Conservation (phyloP, 768 basidiomycete genomes). For the Mycena chlorophos region DNA sequence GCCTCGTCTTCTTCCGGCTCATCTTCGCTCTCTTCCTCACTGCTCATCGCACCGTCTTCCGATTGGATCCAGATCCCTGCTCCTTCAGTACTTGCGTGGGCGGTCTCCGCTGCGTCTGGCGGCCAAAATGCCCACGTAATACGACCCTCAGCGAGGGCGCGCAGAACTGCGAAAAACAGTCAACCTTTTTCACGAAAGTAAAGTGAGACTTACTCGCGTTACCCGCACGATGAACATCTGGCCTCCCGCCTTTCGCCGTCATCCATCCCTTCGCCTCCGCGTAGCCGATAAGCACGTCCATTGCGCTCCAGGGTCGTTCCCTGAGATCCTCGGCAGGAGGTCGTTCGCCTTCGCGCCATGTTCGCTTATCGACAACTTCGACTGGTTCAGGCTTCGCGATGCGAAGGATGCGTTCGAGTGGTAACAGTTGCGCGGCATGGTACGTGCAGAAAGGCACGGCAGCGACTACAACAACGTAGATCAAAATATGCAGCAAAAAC, state of each 20-base stretch:
- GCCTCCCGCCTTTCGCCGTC: slow-evolving; percentile 88
- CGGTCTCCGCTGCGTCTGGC: slow-evolving; percentile 40
- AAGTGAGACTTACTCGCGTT: slow-evolving; percentile 66
- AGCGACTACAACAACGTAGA: slow-evolving; percentile 44
- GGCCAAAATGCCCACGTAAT: slow-evolving; percentile 89
- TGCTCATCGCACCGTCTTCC: slow-evolving; percentile 33
- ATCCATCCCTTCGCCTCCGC: slow-evolving; percentile 79
- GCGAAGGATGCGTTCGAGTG: slow-evolving; percentile 70
- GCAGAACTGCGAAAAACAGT: slow-evolving; percentile 56
- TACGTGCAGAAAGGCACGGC: slow-evolving; percentile 84
- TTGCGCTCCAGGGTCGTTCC: slow-evolving; percentile 73
- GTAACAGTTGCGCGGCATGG: slow-evolving; percentile 64
- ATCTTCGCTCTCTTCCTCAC: slow-evolving; percentile 34
- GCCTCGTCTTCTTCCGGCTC: slow-evolving; percentile 31
- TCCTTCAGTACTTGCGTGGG: slow-evolving; percentile 30
- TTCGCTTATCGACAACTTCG: slow-evolving; percentile 61
- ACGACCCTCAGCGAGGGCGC: slow-evolving; percentile 78
- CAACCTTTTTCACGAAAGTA: background rate
- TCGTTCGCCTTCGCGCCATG: slow-evolving; percentile 64
- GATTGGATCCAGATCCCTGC: slow-evolving; percentile 62
- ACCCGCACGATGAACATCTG: slow-evolving; percentile 87
- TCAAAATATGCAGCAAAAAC: background rate
- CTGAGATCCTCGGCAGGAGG: slow-evolving; percentile 22
- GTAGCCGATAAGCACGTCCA: slow-evolving; percentile 78
- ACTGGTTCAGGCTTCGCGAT: slow-evolving; percentile 53